Conservation (phyloP, 2,329 filamentous ascomycete species). For the Bipolaris oryzae region DNA sequence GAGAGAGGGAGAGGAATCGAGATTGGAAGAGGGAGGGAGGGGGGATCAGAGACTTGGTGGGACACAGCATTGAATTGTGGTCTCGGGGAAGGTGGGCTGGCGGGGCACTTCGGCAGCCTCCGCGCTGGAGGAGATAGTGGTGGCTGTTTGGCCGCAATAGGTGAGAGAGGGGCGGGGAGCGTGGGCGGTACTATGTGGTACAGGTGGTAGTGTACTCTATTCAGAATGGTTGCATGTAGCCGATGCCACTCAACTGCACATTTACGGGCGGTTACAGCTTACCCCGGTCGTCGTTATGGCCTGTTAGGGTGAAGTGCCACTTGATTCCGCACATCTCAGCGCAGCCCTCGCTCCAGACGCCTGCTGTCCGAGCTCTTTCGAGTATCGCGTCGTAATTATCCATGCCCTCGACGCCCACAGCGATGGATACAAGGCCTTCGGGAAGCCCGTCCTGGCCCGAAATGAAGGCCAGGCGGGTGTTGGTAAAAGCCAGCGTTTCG, state of each 20-base stretch:
- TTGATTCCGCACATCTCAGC: slow-evolving; percentile 49
- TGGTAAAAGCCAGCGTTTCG: slow-evolving; percentile 48
- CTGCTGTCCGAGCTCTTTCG: slow-evolving; percentile 38
- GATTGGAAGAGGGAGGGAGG: too few relatives aligned
- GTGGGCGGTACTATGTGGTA: too few relatives aligned
- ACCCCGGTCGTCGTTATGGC: slow-evolving; percentile 17
- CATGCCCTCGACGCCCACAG: slow-evolving; percentile 47
- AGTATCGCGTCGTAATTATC: slow-evolving; percentile 42
- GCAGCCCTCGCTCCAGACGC: slow-evolving; percentile 40
- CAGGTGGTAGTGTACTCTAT: too few relatives aligned
- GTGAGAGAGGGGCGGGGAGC: too few relatives aligned
- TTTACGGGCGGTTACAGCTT: slow-evolving; percentile 26
- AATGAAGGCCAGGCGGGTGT: slow-evolving; percentile 47
- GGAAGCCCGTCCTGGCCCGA: slow-evolving; percentile 37
- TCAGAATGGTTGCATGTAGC: background rate
- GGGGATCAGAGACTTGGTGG: too few relatives aligned
- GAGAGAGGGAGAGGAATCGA: too few relatives aligned
- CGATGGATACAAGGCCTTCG: slow-evolving; percentile 50
- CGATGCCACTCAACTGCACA: background rate
- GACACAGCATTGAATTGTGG: too few relatives aligned
- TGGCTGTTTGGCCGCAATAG: too few relatives aligned
- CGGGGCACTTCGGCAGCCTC: too few relatives aligned
- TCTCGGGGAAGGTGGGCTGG: too few relatives aligned
- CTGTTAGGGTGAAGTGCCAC: slow-evolving; percentile 46
- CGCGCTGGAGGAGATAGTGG: too few relatives aligned